Evolutionary conservation across 108 stramenopile genomes (phyloP).

Genomic region (Aurantiochytrium sp.): DNA sequence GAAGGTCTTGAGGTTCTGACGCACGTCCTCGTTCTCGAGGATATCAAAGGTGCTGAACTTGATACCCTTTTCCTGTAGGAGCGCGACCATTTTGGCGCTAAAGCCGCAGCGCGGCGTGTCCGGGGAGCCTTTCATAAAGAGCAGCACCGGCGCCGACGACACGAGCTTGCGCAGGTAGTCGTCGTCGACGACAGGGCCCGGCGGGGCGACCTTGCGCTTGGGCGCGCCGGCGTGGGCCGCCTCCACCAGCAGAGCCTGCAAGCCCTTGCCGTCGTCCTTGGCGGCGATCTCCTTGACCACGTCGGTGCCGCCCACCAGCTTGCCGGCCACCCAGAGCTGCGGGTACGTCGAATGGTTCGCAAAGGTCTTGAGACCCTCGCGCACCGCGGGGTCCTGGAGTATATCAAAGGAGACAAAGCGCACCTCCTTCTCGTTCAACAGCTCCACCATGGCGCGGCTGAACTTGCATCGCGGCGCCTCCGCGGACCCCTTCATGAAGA

Average conservation of each 20-base stretch:
- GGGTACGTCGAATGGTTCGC: constrained; percentile 88
- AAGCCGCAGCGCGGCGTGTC: constrained; percentile 83
- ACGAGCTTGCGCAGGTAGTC: constrained; percentile 58
- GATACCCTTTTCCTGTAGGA: constrained; percentile 65
- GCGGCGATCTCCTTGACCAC: constrained; percentile 85
- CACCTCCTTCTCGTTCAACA: constrained; percentile 63
- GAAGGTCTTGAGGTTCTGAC: constrained; percentile 40
- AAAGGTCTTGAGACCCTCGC: constrained; percentile 78
- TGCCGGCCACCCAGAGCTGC: constrained; percentile 89
- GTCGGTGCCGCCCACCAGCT: constrained; percentile 91
- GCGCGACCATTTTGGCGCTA: constrained; percentile 73
- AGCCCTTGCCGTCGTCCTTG: constrained; percentile 22
- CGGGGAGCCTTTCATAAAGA: constrained; percentile 96
- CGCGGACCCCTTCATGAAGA: constrained; percentile 94
- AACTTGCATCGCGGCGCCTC: constrained; percentile 81
- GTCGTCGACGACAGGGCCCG: neutral
- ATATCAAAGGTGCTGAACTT: constrained; percentile 55
- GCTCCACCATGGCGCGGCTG: constrained; percentile 77
- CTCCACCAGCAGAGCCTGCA: neutral
- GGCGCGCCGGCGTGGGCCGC: neutral
- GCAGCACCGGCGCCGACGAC: constrained; percentile 66
- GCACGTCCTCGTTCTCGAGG: constrained; percentile 40
- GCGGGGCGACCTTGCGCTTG: neutral
- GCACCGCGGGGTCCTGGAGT: constrained; percentile 75
- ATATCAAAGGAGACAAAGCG: constrained; percentile 79